Conservation (phyloP, 2,329 filamentous ascomycete species). For the Ciborinia camelliae region DNA sequence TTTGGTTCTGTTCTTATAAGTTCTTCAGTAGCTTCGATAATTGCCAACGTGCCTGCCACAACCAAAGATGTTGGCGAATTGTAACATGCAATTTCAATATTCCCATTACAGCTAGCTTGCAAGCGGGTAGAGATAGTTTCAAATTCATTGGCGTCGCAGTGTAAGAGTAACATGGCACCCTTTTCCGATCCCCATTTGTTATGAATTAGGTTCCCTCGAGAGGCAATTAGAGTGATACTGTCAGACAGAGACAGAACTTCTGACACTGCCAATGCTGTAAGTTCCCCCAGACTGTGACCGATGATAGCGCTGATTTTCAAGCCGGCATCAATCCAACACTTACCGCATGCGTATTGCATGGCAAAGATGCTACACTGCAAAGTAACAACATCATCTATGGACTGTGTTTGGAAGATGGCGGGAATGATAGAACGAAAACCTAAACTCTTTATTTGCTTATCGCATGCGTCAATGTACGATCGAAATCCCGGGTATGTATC, state of each 20-base stretch:
- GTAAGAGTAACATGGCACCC: no score
- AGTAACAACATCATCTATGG: constrained; percentile 17
- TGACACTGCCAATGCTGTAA: constrained; percentile 40
- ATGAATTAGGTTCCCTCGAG: constrained; percentile 38
- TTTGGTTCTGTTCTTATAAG: no score
- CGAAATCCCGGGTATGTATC: constrained; percentile 19
- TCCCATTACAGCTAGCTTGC: no score
- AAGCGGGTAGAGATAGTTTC: no score
- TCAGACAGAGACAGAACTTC: neutral
- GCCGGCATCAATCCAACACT: constrained; percentile 25
- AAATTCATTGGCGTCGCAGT: no score
- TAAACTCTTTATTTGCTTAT: constrained; percentile 9
- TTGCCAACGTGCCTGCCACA: no score
- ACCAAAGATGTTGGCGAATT: no score
- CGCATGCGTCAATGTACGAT: constrained; percentile 22
- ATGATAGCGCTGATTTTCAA: constrained; percentile 22
- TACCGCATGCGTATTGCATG: constrained; percentile 26
- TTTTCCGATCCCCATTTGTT: constrained; percentile 9
- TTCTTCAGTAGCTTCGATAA: no score
- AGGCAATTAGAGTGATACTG: constrained; percentile 31
- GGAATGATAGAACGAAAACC: constrained; percentile 23
- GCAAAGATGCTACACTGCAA: constrained; percentile 25
- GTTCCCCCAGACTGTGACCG: constrained; percentile 43
- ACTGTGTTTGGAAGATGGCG: constrained; percentile 20
- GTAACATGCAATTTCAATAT: no score